Conservation (phyloP, 2,329 filamentous ascomycete genomes). For the Capronia americana region DNA sequence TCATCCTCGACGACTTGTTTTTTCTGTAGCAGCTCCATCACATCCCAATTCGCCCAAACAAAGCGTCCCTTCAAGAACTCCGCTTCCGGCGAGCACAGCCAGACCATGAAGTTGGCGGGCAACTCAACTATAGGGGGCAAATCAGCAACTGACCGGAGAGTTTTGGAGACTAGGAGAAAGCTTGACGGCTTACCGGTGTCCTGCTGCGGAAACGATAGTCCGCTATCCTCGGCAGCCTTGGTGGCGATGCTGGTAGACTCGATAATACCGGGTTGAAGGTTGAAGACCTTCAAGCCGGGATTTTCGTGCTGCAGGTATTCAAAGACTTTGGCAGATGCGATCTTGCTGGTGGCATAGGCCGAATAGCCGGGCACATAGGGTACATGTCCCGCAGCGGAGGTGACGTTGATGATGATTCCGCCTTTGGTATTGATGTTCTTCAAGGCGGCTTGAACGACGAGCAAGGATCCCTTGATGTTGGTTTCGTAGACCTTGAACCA, state of each 20-base stretch:
- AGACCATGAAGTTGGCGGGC: constrained; percentile 52
- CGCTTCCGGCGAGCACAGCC: constrained; percentile 54
- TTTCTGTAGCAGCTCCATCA: constrained; percentile 53
- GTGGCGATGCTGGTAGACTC: background rate
- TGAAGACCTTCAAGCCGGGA: constrained; percentile 4
- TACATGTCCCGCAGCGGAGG: constrained; percentile 9
- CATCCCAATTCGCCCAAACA: constrained; percentile 60
- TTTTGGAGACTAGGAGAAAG: background rate
- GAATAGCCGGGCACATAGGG: background rate
- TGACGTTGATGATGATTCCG: constrained; percentile 13
- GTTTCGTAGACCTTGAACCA: constrained; percentile 40
- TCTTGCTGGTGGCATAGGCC: constrained; percentile 52
- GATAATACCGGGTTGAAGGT: constrained; percentile 10
- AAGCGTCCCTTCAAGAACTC: constrained; percentile 55
- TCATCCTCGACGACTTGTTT: background rate
- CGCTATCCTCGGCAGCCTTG: background rate
- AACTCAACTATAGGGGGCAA: constrained; percentile 38
- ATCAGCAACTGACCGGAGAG: background rate
- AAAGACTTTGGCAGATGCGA: constrained; percentile 50
- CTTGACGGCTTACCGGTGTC: constrained; percentile 2
- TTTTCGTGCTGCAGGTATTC: constrained; percentile 49
- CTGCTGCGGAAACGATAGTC: constrained; percentile 2
- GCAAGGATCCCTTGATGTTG: constrained; percentile 27
- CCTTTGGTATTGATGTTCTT: constrained; percentile 15
- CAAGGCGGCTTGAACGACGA: constrained; percentile 24